phyloP scores from a whole-genome alignment of 306 rosid genomes.

The Cicer pinnatifidum region DNA sequence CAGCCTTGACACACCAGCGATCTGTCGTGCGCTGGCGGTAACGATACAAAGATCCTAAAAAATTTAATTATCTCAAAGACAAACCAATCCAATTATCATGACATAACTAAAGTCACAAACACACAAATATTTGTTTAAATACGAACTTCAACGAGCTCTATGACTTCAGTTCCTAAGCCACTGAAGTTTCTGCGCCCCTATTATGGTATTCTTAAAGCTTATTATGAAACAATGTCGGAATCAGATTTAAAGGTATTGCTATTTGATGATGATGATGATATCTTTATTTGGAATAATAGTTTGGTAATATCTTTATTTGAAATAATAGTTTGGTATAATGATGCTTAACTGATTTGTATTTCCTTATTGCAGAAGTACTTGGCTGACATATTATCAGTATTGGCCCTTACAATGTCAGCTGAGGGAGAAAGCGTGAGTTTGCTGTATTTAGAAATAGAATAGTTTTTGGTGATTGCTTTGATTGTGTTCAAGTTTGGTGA shows the following conservation, averaged over 20 bases:
- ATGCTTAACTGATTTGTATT: constrained; percentile 31
- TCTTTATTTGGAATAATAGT: too few relatives aligned
- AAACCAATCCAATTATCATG: too few relatives aligned
- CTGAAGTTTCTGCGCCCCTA: constrained; percentile 92
- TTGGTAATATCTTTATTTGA: background rate
- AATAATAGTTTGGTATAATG: background rate
- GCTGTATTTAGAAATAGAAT: constrained; percentile 25
- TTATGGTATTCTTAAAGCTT: constrained; percentile 79
- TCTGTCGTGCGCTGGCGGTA: too few relatives aligned
- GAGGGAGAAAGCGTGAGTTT: constrained; percentile 90
- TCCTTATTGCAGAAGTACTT: constrained; percentile 79
- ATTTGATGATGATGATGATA: background rate
- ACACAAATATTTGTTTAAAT: too few relatives aligned
- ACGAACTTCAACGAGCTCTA: constrained; percentile 71
- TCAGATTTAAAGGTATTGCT: constrained; percentile 70
- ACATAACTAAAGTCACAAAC: too few relatives aligned
- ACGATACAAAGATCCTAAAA: too few relatives aligned
- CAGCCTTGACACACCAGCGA: too few relatives aligned
- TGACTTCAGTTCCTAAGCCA: constrained; percentile 99
- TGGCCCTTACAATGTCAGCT: constrained; percentile 99
- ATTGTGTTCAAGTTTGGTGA: background rate
- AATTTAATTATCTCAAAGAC: too few relatives aligned
- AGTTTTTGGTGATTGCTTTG: background rate
- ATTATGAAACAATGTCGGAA: constrained; percentile 72
- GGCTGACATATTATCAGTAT: constrained; percentile 89